phyloP scores from a whole-genome alignment of 2,329 filamentous ascomycete species.

The Ophiostoma ips region DNA sequence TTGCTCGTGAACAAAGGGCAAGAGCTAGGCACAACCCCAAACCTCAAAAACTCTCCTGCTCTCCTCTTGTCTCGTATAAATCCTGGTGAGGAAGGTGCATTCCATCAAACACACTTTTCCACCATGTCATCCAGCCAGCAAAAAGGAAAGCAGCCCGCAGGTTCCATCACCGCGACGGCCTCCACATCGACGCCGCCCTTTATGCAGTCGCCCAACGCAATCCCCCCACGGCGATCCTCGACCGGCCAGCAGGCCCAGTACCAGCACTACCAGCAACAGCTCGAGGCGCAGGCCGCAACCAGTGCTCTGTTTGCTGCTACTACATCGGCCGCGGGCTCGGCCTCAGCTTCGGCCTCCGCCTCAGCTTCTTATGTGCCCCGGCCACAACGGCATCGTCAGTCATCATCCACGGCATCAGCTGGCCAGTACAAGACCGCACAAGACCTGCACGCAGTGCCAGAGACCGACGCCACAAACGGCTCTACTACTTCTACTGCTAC shows the following conservation, averaged over 20 bases:
- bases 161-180: slow-evolving; percentile 11
- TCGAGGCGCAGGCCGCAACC: background rate
- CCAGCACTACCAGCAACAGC: slow-evolving; percentile 10
- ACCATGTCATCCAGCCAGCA: slow-evolving; percentile 5
- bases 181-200: slow-evolving; percentile 16
- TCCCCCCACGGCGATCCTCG: slow-evolving; percentile 62
- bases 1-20: background rate
- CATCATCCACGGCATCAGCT: slow-evolving; percentile 1
- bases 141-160: slow-evolving; percentile 13
- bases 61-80: no score
- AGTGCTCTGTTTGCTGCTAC: background rate
- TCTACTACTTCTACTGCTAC: background rate
- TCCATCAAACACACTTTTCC: background rate
- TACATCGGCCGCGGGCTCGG: background rate
- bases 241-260: slow-evolving; percentile 30
- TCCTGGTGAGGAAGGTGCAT: background rate
- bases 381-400: slow-evolving; percentile 1
- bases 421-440: background rate
- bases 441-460: slow-evolving; percentile 38
- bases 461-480: slow-evolving; percentile 43
- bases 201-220: slow-evolving; percentile 46
- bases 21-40: no score
- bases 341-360: background rate
- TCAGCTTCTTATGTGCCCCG: background rate
- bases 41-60: no score